These are phyloP conservation scores for Diphasiastrum complanatum DNA, from an alignment of 83 land plant genomes.

Conservation along the genomic window DNA sequence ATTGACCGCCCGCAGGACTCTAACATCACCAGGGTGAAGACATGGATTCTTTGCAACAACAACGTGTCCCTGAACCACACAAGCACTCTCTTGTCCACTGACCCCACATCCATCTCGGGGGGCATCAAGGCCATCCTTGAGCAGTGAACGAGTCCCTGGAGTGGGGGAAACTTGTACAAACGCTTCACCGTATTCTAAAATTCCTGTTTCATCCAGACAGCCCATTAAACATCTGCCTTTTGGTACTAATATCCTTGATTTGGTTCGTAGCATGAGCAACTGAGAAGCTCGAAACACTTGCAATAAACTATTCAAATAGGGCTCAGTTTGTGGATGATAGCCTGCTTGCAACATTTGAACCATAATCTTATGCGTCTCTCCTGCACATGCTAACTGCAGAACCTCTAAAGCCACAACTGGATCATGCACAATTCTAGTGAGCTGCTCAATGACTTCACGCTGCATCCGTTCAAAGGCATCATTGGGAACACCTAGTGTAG, in stretches of 20 bases:
- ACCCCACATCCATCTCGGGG: background rate
- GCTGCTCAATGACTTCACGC: slow-evolving; percentile 41
- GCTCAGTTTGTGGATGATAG: slow-evolving; percentile 69
- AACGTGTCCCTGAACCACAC: slow-evolving; percentile 55
- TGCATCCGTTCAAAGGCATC: slow-evolving; percentile 58
- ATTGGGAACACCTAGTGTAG: slow-evolving; percentile 83
- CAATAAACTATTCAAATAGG: slow-evolving; percentile 71
- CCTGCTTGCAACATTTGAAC: slow-evolving; percentile 67
- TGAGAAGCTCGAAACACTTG: slow-evolving; percentile 66
- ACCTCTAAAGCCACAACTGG: slow-evolving; percentile 52
- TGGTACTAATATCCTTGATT: slow-evolving; percentile 63
- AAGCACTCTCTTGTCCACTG: slow-evolving; percentile 1
- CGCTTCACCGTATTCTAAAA: slow-evolving; percentile 75
- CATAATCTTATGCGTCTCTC: slow-evolving; percentile 55
- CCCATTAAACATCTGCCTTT: slow-evolving; percentile 87
- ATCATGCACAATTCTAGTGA: slow-evolving; percentile 54
- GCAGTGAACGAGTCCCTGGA: slow-evolving; percentile 20
- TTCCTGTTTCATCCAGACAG: slow-evolving; percentile 75
- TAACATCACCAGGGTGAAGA: slow-evolving; percentile 87
- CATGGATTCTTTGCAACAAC: slow-evolving; percentile 95
- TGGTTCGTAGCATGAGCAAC: slow-evolving; percentile 50
- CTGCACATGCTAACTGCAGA: slow-evolving; percentile 53
- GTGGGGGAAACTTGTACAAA: slow-evolving; percentile 69
- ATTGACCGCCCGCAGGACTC: slow-evolving; percentile 63
- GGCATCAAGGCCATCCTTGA: slow-evolving; percentile 15